Evolutionary conservation across 78 protist species (phyloP), one percentile per base, ranked within the genome.

Genomic region (Cavenderia fasciculata): DNA sequence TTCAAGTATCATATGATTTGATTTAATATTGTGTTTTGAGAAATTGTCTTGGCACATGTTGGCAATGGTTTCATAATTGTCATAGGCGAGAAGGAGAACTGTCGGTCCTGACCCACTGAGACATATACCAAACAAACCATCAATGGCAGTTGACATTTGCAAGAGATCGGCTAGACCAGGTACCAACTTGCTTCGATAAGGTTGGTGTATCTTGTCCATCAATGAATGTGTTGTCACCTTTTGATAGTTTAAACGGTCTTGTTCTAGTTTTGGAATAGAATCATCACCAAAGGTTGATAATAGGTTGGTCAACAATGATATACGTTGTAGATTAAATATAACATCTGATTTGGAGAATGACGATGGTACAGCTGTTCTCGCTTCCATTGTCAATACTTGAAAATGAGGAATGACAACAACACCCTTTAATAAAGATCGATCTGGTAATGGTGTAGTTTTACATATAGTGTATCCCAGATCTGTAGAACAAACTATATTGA

Each of bases 31-130:
- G 47, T 63, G 72, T 3, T 2, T 36, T 33, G 12, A 6, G 47
- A 63, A 63, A 21, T 38, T 63, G 10, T 31, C 43, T 5, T 43
- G 5, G 72, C 33, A 38, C n/a, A 27, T 3, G 5, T 63, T 31
- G 4, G 72, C 47, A 19, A 63, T 63, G 33, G 33, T 4, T n/a
- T 33, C 47, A 21, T 63, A 47, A 38, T 63, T 63, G 10, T 11
- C 47, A 38, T n/a, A 63, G 6, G 72, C 14, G 4, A 63, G 47
- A 38, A 43, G 38, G 4, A 63, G 19, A 4, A 63, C 8, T 34
- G 72, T 63, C 4, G 72, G n/a, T 5, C 72, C 72, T 10, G 72
- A 63, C 8, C 72, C 72, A 38, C 72, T 63, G 5, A 63, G 2
- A 21, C 21, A 63, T 25, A 63, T 29, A 4, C 29, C 72, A 63